Evolutionary conservation across 2,329 filamentous ascomycete species (phyloP), one percentile per base, ranked within the genome.

Genomic region (Neodidymelliopsis sp.): DNA sequence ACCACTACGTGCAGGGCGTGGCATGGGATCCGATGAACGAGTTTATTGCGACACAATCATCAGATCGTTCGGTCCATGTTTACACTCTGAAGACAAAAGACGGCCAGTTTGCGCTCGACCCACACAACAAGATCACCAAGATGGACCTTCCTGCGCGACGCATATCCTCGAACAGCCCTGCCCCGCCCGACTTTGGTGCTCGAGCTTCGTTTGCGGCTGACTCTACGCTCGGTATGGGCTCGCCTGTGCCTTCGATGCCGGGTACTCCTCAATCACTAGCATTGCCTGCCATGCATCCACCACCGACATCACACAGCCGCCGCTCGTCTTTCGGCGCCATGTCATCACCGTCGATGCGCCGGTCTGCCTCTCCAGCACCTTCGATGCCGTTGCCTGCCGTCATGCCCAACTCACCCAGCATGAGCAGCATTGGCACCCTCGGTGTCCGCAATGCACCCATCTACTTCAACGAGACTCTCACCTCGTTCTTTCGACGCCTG

Each of bases 21-120:
- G 89, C 94, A 4, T 99, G 94, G 95, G 95, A 99, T 76, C 95
- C 94, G 18, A 77, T 97, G 46, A 97, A 97, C 75, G 94, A 99
- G 76, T 99, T 92, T 72, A 92, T 99, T 52, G 94, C 94, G 27
- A 99, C 94, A 1, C 94, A 99, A 71, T 99, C 94, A 6, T 99
- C 94, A 4, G 94, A 99, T 75, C 88, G 94, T 69, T 97, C 94
- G 2, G 93, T 97, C 11, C 95, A 99, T 73, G 94, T 99, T 60
- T 99, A 99, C 77, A 93, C 89, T 1, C 79, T 99, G 56, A 96
- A 91, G 77, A 96, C 90, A 16, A 99, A 97, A 69, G 94, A 99
- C 65, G 94, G 94, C 22, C 91, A 96, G 62, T 96, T 96, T 69
- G 91, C 91, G 0, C 80, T 99, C 39, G 82, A 81, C 45, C 86